Base-by-base conservation (phyloP, 371 early-diverging fungal species). In the Choanephora cucurbitarum region DNA sequence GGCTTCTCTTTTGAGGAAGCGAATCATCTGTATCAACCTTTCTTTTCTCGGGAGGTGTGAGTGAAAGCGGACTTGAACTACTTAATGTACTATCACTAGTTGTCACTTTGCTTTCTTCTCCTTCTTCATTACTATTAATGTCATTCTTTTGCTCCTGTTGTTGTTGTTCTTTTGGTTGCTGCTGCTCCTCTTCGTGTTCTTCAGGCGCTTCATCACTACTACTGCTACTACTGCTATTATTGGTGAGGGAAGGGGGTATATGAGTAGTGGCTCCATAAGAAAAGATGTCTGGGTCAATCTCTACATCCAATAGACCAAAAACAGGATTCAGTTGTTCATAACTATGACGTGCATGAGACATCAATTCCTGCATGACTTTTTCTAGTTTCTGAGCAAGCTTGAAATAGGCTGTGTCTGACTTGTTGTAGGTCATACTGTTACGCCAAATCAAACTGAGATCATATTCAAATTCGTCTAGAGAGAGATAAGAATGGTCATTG, bases 401-500 rank as follows among this genome's bases (percentile, higher is more conserved):
- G 60, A 80, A 86, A 62, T 91, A 95, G 4, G 77, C 58, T 0
- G 93, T 93, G 15, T 88, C 85, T 0, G 79, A 67, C 43, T 76
- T 76, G 70, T 95, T 95, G 70, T 93, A 95, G 0, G 77, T 62
- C 78, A 86, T 76, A 42, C 90, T 84, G 70, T 95, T 95, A 17
- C 64, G 58, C 72, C 89, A 91, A 18, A 92, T 89, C 49, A 89
- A 66, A 5, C 79, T 64, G 23, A 90, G 52, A 60, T 92, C 93
- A 22, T 60, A 63, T 88, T 89, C 69, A 24, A 81, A 78, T 47
- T 65, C 73, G 19, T 75, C 67, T 18, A 81, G 34, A 15, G 52
- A 58, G 1, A 39, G 48, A 39, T 86, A 87, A 31, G 56, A 49
- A 19, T 75, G 70, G 0, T 44, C 32, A 4, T 66, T 66, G n/a